Evolutionary conservation across 2,329 filamentous ascomycete species (phyloP).

Genomic region (Diplodia sapinea): DNA sequence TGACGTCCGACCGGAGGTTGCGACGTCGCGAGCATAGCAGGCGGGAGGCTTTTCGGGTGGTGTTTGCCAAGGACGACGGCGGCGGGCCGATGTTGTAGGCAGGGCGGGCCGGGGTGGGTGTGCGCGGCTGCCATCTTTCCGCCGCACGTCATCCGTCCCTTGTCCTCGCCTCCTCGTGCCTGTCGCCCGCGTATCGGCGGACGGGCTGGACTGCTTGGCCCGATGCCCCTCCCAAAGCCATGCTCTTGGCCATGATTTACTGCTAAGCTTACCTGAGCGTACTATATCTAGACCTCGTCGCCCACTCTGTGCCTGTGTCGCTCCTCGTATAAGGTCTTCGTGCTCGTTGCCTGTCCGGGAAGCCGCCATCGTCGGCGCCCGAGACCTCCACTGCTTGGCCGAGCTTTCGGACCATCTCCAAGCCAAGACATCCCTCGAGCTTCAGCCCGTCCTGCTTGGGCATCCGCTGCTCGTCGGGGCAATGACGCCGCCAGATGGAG

Average conservation of each 20-base stretch:
- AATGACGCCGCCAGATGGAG: not conserved
- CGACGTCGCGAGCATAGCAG: too few species aligned
- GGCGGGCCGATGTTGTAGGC: slow-evolving; percentile 5
- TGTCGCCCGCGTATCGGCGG: too few species aligned
- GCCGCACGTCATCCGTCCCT: not conserved
- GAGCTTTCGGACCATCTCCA: not conserved
- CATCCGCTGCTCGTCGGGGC: not conserved
- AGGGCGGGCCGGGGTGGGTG: not conserved
- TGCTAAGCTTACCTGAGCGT: slow-evolving; percentile 9
- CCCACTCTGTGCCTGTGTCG: not conserved
- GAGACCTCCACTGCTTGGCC: not conserved
- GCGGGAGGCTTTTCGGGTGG: not conserved
- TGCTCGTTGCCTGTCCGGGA: slow-evolving; percentile 5
- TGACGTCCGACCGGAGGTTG: not conserved
- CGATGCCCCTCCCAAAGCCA: slow-evolving; percentile 7
- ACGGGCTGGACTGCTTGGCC: not conserved
- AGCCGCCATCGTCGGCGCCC: not conserved
- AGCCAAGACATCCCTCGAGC: not conserved
- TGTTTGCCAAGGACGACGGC: not conserved
- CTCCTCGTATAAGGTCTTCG: not conserved
- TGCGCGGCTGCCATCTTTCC: too few species aligned
- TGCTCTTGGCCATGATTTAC: not conserved
- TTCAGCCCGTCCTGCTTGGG: not conserved
- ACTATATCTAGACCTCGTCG: not conserved
- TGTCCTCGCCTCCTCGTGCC: not conserved